phyloP scores from a whole-genome alignment of 2,329 filamentous ascomycete genomes.

The Cephalotrichum gorgonifer region DNA sequence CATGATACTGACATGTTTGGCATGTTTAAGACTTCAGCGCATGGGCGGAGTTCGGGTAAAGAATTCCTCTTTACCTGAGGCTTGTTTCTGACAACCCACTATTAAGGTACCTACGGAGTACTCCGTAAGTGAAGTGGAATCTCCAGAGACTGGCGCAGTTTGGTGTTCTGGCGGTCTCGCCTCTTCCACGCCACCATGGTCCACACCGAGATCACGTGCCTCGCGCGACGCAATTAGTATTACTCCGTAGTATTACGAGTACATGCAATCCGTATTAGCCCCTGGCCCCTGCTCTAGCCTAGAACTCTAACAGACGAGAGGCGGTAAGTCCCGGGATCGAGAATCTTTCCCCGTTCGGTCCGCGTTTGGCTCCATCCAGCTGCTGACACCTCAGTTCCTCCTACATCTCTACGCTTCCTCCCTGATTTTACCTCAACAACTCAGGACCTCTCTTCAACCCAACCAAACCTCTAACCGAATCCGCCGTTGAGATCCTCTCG shows the following conservation, averaged over 20 bases:
- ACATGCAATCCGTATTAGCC: background rate
- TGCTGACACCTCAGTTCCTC: slow-evolving; percentile 2
- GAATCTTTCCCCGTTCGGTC: background rate
- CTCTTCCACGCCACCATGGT: no score
- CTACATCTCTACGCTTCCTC: background rate
- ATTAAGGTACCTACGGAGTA: no score
- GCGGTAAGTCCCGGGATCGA: slow-evolving; percentile 4
- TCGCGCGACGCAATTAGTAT: background rate
- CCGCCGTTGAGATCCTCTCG: background rate
- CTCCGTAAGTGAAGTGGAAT: no score
- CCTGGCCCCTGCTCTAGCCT: slow-evolving; percentile 1
- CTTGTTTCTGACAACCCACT: slow-evolving; percentile 63
- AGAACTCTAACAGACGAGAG: background rate
- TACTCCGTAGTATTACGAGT: background rate
- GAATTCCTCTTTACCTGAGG: slow-evolving; percentile 37
- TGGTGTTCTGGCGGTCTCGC: no score
- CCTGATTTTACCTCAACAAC: background rate
- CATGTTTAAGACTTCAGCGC: background rate
- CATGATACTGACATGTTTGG: no score
- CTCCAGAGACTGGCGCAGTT: no score
- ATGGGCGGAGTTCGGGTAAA: background rate
- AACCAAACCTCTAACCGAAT: background rate
- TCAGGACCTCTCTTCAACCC: background rate
- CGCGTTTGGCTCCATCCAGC: background rate
- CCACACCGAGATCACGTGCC: no score